Evolutionary conservation across 306 rosid species (phyloP).

Genomic region (Sechiopsis laciniata): DNA sequence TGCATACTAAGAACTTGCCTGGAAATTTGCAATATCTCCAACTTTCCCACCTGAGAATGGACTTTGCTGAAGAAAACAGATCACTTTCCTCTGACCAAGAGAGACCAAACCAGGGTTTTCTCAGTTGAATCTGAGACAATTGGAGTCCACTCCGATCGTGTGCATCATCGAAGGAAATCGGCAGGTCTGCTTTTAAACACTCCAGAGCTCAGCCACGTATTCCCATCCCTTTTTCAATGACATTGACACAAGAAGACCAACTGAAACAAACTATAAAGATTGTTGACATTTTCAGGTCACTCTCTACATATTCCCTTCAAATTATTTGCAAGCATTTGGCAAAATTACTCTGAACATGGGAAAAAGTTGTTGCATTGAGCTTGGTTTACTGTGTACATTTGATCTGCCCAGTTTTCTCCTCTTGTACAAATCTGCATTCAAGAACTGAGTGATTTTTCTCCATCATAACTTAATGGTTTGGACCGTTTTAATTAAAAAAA

Average conservation of each 20-base stretch:
- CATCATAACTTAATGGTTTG: background rate
- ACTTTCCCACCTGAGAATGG: constrained; percentile 45
- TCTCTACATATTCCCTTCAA: no score
- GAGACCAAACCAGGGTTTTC: constrained; percentile 38
- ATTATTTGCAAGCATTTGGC: background rate
- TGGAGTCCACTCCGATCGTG: no score
- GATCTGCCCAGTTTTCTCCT: background rate
- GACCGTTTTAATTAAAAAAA: no score
- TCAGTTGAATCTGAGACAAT: constrained; percentile 10
- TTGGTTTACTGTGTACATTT: background rate
- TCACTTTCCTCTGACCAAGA: constrained; percentile 49
- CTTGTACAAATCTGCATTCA: constrained; percentile 9
- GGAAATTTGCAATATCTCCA: constrained; percentile 49
- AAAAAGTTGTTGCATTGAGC: background rate
- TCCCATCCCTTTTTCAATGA: constrained; percentile 31
- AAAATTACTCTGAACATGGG: constrained; percentile 7
- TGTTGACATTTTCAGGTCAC: background rate
- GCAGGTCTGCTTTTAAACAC: constrained; percentile 23
- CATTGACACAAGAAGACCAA: constrained; percentile 4
- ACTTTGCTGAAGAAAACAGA: constrained; percentile 50
- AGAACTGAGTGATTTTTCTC: background rate
- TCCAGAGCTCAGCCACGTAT: constrained; percentile 33
- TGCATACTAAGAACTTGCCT: constrained; percentile 68
- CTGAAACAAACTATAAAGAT: background rate
- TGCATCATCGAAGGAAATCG: constrained; percentile 36